Percentiles rank a stretch among this genome's conserved stretches.
These are phyloP conservation scores for Scenedesmus sp. DNA, from an alignment of 163 green algal genomes.

Conservation along the genomic window DNA sequence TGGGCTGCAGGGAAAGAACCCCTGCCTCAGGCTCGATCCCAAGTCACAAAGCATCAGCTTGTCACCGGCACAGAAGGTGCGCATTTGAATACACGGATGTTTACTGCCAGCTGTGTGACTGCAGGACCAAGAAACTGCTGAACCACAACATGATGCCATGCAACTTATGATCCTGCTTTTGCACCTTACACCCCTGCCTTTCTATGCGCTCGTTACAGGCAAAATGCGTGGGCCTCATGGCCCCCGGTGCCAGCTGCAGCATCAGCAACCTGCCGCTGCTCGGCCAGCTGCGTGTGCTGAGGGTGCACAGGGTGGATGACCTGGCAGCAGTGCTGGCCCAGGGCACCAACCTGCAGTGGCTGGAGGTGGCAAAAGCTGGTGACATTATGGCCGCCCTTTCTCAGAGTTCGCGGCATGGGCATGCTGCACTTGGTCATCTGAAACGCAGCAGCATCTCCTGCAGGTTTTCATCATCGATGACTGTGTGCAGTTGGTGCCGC, in stretches of 20 bases:
- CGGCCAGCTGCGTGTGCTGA: not conserved
- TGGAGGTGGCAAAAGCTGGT: not conserved
- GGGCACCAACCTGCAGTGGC: not conserved
- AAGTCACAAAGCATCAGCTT: not conserved
- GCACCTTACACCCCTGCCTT: no score
- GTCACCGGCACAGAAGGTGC: no score
- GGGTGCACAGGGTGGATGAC: not conserved
- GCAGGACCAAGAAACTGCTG: no score
- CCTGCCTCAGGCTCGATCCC: not conserved
- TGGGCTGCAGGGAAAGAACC: not conserved
- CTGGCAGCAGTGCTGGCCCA: not conserved
- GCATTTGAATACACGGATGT: no score
- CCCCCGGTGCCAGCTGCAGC: not conserved
- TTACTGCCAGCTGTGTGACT: no score
- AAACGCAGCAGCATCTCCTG: not conserved
- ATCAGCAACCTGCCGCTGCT: not conserved
- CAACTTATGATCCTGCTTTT: no score
- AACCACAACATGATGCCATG: no score
- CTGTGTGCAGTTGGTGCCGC: not conserved
- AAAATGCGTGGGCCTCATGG: not conserved
- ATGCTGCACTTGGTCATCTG: not conserved
- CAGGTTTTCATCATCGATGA: not conserved
- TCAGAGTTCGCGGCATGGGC: not conserved
- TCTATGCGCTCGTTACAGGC: not conserved
- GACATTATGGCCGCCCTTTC: no score